Evolutionary conservation across 345 rosid species (phyloP), one percentile per base, ranked within the genome.

Genomic region (Rubroshorea leprosula): DNA sequence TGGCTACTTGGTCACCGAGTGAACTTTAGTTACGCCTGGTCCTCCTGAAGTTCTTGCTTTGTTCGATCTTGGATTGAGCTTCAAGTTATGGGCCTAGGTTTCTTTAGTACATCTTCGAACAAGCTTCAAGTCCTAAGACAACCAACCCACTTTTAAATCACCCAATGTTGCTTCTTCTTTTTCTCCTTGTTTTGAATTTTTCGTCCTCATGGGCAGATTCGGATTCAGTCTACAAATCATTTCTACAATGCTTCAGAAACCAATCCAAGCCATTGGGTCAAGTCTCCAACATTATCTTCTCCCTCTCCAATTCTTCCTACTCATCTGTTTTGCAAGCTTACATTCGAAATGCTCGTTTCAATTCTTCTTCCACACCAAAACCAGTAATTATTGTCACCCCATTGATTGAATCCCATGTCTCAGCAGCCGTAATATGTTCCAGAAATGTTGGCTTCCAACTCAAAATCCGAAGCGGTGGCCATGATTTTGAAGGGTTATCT

Each of bases 381-480:
- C 92, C 92, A 0, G 22, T 58, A 0, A 60, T 85, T 56, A 82
- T 85, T 26, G 5, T 85, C 52, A 81, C 91, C 5, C 85, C 87
- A 1, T 7, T n/a, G 60, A 51, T 4, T 43, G 71, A 79, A 1
- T 58, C 72, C 58, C 80, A 81, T 54, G 87, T 82, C 58, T 76
- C 77, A 22, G 78, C 85, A 21, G 72, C 87, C 0, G 85, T 84
- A 1, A 17, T 67, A 31, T 84, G 87, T 72, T 54, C 91, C 3
- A 66, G 75, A 17, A 29, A 69, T 10, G 20, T 73, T 1, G 74
- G 85, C 3, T 79, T 57, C 47, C 68, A 61, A 1, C 67, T 84
- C 25, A 81, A 76, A 52, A 77, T 77, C 63, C 72, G 91, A 0
- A 80, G 86, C 21, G 90, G 90, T 5, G 86, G 89, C 23, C 86